A percentile compares a stretch with the other conserved stretches of the same genome.
These are phyloP conservation scores for Malassezia globosa DNA, from an alignment of 1,284 basidiomycete genomes.

Conservation along the genomic window DNA sequence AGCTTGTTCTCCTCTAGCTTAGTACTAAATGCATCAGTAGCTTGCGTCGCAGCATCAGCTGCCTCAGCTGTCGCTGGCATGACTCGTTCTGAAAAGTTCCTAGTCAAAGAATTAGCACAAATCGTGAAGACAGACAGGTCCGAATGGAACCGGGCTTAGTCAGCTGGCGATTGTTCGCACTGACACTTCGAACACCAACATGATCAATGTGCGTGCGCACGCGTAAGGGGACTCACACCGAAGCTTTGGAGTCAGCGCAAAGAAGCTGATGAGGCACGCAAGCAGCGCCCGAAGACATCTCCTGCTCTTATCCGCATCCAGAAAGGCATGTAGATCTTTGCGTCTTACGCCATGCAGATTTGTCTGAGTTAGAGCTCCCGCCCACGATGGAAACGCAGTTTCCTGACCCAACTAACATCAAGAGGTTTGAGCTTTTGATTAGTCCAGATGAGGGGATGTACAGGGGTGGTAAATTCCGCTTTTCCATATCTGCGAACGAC, in stretches of 20 bases:
- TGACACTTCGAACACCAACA: too few relatives aligned
- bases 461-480: slow-evolving; percentile 81
- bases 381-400: slow-evolving; percentile 91
- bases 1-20: slow-evolving; percentile 8
- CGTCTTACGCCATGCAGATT: slow-evolving; percentile 56
- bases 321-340: slow-evolving; percentile 60
- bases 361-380: slow-evolving; percentile 92
- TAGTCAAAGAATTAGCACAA: too few relatives aligned
- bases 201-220: slow-evolving; percentile 20
- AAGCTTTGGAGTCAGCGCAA: slow-evolving; percentile 45
- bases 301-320: slow-evolving; percentile 95
- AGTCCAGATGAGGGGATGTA: slow-evolving; percentile 99
- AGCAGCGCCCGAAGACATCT: slow-evolving; percentile 61
- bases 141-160: too few relatives aligned
- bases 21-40: neutral
- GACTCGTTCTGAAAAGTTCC: too few relatives aligned
- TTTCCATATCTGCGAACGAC: slow-evolving; percentile 88
- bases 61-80: slow-evolving; percentile 5
- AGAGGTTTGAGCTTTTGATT: slow-evolving; percentile 91
- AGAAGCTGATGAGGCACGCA: slow-evolving; percentile 38
- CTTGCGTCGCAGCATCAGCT: neutral
- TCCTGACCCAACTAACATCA: slow-evolving; percentile 77
- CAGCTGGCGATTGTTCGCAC: too few relatives aligned
- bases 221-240: neutral
- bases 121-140: too few relatives aligned